phyloP scores from a whole-genome alignment of 345 rosid genomes.

The Durio zibethinus region DNA sequence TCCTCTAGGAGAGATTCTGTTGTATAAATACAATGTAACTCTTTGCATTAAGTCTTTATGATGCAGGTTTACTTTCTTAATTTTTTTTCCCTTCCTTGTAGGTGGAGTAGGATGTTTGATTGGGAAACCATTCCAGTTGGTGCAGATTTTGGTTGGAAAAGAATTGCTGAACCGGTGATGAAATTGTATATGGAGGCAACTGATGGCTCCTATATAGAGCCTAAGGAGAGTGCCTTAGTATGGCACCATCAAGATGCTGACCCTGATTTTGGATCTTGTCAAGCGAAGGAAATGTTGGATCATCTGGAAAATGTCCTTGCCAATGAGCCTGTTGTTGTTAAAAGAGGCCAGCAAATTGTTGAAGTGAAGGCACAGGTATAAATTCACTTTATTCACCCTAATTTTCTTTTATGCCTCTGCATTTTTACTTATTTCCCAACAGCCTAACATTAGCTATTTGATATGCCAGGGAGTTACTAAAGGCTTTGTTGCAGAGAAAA shows the following conservation, averaged over 20 bases:
- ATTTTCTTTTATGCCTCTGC: neutral
- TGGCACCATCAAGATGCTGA: constrained; percentile 62
- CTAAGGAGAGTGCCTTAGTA: constrained; percentile 55
- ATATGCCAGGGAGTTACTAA: constrained; percentile 49
- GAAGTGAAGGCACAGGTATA: constrained; percentile 66
- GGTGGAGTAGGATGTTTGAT: constrained; percentile 2
- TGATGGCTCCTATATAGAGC: constrained; percentile 56
- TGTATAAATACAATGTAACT: neutral
- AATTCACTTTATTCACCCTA: neutral
- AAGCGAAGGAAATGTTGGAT: constrained; percentile 63
- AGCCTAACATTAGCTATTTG: neutral
- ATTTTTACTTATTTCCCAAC: neutral
- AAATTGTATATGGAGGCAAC: constrained; percentile 53
- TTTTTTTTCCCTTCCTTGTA: neutral
- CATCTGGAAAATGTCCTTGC: constrained; percentile 59
- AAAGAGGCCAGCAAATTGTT: constrained; percentile 55
- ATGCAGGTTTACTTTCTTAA: neutral
- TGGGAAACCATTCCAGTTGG: constrained; percentile 4
- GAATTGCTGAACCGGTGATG: constrained; percentile 54
- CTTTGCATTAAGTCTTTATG: neutral
- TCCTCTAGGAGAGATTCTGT: neutral
- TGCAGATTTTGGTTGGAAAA: constrained; percentile 54
- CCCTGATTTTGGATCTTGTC: constrained; percentile 49
- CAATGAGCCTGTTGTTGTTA: constrained; percentile 58
- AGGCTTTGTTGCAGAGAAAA: constrained; percentile 50